Conservation (phyloP, 768 basidiomycete genomes). For the Candolleomyces eurysporus region DNA sequence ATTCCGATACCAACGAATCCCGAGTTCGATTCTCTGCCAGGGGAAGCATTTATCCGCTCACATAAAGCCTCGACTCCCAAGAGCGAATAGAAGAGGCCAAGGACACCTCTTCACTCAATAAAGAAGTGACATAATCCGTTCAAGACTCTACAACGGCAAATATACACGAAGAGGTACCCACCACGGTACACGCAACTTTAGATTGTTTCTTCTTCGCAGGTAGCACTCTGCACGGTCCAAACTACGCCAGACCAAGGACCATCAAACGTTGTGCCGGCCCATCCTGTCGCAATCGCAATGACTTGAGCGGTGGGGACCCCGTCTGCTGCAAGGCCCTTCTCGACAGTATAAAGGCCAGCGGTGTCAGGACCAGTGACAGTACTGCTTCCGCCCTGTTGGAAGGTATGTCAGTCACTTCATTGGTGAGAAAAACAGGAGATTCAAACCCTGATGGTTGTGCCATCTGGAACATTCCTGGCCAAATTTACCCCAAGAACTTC, state of each 20-base stretch:
- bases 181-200: too few relatives aligned
- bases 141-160: too few relatives aligned
- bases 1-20: too few relatives aligned
- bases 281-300: not conserved
- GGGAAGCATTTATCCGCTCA: too few relatives aligned
- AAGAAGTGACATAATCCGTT: too few relatives aligned
- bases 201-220: not conserved
- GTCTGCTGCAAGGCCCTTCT: not conserved
- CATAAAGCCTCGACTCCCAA: too few relatives aligned
- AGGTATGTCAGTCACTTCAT: not conserved
- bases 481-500: not conserved
- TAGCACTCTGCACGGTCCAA: not conserved
- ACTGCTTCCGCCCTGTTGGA: not conserved
- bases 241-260: not conserved
- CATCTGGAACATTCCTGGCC: not conserved
- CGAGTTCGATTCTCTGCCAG: too few relatives aligned
- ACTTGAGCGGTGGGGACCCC: not conserved
- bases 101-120: too few relatives aligned
- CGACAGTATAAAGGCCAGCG: not conserved
- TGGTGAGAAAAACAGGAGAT: not conserved
- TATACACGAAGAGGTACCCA: too few relatives aligned
- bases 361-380: not conserved
- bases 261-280: not conserved
- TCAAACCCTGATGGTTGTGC: not conserved
- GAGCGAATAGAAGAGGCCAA: too few relatives aligned